Evolutionary conservation across 2,329 filamentous ascomycete species (phyloP).

Genomic region (Hypoxylon sp.): DNA sequence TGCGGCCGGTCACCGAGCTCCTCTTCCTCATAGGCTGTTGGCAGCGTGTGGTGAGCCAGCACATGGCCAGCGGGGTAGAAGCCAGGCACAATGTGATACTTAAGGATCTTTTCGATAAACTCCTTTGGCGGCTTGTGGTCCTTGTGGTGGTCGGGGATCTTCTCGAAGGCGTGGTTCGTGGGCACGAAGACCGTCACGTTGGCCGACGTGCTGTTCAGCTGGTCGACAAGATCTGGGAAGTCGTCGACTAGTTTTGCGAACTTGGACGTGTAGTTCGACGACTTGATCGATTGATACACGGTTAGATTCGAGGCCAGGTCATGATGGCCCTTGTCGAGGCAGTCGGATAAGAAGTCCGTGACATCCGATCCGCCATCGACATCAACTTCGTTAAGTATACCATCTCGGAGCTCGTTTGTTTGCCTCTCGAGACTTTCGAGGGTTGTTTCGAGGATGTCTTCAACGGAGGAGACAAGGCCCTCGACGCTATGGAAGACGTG

Average conservation of each 20-base stretch:
- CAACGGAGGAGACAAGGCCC: constrained; percentile 37
- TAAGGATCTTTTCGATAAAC: constrained; percentile 75
- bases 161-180: constrained; percentile 80
- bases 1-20: constrained; percentile 77
- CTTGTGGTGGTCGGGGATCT: constrained; percentile 64
- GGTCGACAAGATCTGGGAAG: constrained; percentile 77
- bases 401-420: constrained; percentile 34
- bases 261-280: constrained; percentile 81
- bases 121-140: constrained; percentile 76
- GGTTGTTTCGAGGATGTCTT: constrained; percentile 31
- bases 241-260: constrained; percentile 82
- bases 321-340: constrained; percentile 4
- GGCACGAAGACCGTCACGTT: constrained; percentile 90
- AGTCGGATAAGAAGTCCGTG: constrained; percentile 44
- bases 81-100: constrained; percentile 81
- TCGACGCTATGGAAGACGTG: constrained; percentile 31
- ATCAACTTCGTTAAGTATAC: constrained; percentile 35
- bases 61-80: constrained; percentile 76
- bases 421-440: constrained; percentile 42
- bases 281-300: constrained; percentile 83
- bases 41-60: constrained; percentile 80
- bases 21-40: constrained; percentile 73
- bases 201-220: constrained; percentile 79
- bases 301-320: constrained; percentile 69
- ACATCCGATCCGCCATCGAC: constrained; percentile 33